Percentiles rank a stretch among this genome's conserved stretches.
Evolutionary conservation across 441 rosid genomes (phyloP).

Genomic region (Breynia disticha): DNA sequence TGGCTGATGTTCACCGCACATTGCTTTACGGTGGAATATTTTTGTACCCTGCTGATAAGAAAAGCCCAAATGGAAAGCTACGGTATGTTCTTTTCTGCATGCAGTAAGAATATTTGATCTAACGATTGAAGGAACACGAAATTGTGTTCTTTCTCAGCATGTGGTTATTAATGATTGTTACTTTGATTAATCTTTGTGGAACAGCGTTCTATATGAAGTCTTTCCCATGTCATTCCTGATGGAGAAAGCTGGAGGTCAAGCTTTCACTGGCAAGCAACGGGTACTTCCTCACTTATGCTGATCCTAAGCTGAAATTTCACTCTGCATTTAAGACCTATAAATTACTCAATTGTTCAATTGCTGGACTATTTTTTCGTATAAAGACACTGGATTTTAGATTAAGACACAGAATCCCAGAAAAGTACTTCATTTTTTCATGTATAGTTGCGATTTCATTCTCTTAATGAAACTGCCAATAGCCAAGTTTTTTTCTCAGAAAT

Average conservation of each 20-base stretch:
- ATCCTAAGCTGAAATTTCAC: not conserved
- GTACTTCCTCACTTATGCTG: constrained; percentile 27
- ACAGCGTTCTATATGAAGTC: constrained; percentile 88
- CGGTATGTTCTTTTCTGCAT: constrained; percentile 44
- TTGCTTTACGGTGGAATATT: constrained; percentile 91
- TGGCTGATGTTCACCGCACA: constrained; percentile 95
- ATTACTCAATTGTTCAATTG: not conserved
- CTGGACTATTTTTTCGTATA: too few species aligned
- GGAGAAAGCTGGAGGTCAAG: constrained; percentile 99
- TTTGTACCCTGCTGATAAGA: constrained; percentile 95
- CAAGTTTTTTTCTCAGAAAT: too few species aligned
- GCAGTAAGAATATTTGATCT: not conserved
- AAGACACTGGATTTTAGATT: too few species aligned
- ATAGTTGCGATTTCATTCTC: too few species aligned
- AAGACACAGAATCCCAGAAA: too few species aligned
- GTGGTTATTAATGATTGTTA: not conserved
- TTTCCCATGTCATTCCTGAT: constrained; percentile 94
- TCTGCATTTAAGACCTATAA: not conserved
- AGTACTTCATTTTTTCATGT: too few species aligned
- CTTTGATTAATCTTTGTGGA: not conserved
- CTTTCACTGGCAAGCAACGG: constrained; percentile 82
- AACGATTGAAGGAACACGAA: not conserved
- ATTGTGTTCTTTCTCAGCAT: not conserved
- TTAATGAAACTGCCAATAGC: too few species aligned
- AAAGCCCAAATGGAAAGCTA: constrained; percentile 83